Base-by-base conservation (phyloP, 371 early-diverging fungal genomes). In the Blakeslea trispora region DNA sequence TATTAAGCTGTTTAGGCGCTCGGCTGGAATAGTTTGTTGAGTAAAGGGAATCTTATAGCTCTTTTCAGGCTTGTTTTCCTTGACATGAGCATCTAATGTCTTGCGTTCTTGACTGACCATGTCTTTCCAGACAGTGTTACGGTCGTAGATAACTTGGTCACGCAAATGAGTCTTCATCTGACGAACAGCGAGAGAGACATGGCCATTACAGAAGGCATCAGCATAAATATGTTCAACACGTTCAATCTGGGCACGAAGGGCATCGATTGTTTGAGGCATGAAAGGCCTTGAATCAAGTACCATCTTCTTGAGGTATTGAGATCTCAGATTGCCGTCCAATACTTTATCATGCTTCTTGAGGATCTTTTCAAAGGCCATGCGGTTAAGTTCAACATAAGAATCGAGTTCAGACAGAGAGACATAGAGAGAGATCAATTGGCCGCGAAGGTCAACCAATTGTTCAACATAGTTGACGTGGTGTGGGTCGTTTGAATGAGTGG, bases 281-380 rank as follows among this genome's bases (percentile, higher is more conserved):
- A 88, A 91, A 1, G 89, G 85, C 3, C 76, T 70, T 1, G 84
- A 69, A 6, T 68, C 64, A 43, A 81, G 75, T 0, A 92, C 87
- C 54, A 82, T 83, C 48, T 75, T 74, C 32, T 74, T 68, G 64
- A 88, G 69, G 65, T 89, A 90, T 11, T 56, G 55, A 39, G 81
- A 68, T 45, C 69, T 61, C 11, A 75, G 40, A 28, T 74, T 61
- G 32, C 73, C 77, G 15, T 79, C 77, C 14, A 89, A 80, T 6
- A 91, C 90, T 74, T 97, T 98, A 78, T 98, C 98, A 63, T 90
- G 92, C 74, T 98, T 97, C 70, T 97, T 97, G n/a, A 98, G 74
- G 63, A 97, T 92, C 75, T 96, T 99, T 66, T 87, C 79, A 71
- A 99, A 97, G 5, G 97, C 97, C 1, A 91, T 95, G 45, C 85